Percentiles rank a stretch among this genome's conserved stretches.
Evolutionary conservation across 2,329 filamentous ascomycete species (phyloP).

Genomic region (Diplodia intermedia): DNA sequence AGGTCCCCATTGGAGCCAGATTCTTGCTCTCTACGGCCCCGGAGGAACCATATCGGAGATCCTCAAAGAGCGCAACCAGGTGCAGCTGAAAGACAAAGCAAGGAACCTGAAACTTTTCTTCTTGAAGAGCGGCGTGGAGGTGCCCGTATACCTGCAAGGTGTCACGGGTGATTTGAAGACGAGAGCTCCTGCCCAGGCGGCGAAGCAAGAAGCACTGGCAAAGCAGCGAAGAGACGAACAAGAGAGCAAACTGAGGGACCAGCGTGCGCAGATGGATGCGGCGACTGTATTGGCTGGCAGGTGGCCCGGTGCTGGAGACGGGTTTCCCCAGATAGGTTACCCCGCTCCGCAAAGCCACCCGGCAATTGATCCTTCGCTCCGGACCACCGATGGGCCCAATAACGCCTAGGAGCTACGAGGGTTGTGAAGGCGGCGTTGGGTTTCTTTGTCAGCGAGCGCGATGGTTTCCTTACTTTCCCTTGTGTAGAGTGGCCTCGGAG

Average conservation of each 20-base stretch:
- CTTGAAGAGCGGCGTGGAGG: conserved; percentile 87
- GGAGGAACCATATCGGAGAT: conserved; percentile 82
- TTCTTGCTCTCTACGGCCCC: conserved; percentile 80
- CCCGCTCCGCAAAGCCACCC: conserved; percentile 11
- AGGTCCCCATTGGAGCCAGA: conserved; percentile 92
- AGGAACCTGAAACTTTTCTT: conserved; percentile 91
- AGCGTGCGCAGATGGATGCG: conserved; percentile 30
- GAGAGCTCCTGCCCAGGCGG: conserved; percentile 70
- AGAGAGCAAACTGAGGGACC: conserved; percentile 22
- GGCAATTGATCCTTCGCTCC: conserved; percentile 29
- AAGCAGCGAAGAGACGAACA: conserved; percentile 32
- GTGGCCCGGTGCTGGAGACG: conserved; percentile 19
- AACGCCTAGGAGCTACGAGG: conserved; percentile 3
- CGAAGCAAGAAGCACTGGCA: conserved; percentile 31
- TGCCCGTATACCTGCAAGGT: conserved; percentile 84
- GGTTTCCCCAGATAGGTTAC: conserved; percentile 21
- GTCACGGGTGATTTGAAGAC: conserved; percentile 92
- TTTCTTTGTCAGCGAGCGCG: not conserved
- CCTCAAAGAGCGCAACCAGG: conserved; percentile 86
- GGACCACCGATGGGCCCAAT: conserved; percentile 9
- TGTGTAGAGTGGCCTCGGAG: not conserved
- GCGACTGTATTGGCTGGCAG: conserved; percentile 25
- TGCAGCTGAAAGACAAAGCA: conserved; percentile 91
- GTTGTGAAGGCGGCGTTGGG: not conserved
- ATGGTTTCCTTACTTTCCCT: not conserved